Conservation (phyloP, 495 filamentous ascomycete species). For the Penicillium bialowiezense region DNA sequence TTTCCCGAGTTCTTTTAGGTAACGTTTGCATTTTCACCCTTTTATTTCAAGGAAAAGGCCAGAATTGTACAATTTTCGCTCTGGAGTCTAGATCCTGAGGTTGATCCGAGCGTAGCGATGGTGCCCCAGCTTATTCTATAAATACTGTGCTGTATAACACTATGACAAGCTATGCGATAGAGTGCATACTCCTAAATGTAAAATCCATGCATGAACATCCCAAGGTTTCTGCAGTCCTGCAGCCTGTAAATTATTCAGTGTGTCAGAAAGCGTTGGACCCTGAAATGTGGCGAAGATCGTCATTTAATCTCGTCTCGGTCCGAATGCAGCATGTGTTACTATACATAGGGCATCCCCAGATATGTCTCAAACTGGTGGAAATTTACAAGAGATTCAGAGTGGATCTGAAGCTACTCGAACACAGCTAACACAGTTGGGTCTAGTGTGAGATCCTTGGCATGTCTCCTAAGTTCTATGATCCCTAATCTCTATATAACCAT, state of each 20-base stretch:
- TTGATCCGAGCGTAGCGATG: constrained; percentile 5
- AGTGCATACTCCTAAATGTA: too few species aligned
- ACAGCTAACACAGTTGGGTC: not conserved
- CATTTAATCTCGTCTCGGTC: constrained; percentile 3
- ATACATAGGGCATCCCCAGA: constrained; percentile 9
- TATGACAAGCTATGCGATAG: too few species aligned
- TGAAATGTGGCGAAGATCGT: constrained; percentile 7
- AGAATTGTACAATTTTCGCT: too few species aligned
- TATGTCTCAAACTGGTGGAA: not conserved
- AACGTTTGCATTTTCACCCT: not conserved
- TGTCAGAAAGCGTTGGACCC: constrained; percentile 1
- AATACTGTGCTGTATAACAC: too few species aligned
- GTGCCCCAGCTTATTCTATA: not conserved
- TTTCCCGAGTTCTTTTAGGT: not conserved
- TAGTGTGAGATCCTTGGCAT: not conserved
- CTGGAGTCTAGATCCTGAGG: not conserved
- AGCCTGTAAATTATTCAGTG: not conserved
- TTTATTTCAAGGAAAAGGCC: too few species aligned
- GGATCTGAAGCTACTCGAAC: not conserved
- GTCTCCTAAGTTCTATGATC: too few species aligned
- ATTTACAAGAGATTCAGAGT: not conserved
- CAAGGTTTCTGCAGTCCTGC: not conserved
- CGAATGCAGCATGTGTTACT: constrained; percentile 8
- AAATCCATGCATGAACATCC: too few species aligned
- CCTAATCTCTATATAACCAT: too few species aligned